Base-by-base conservation (phyloP, 257 asterid species). In the Parsonsia alboflavescens region DNA sequence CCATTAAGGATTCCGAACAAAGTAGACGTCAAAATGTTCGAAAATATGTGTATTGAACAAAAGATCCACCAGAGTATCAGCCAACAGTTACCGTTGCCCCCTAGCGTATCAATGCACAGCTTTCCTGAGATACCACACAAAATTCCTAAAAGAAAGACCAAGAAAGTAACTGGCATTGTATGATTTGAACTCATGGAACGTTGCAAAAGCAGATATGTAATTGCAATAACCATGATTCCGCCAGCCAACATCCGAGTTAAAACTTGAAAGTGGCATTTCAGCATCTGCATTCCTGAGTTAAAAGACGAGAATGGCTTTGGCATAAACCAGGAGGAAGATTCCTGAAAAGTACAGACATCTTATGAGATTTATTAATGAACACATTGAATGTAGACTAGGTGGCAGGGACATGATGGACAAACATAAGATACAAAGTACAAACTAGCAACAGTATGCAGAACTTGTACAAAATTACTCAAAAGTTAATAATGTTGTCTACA, bases 161-260 rank as follows among this genome's bases (percentile, higher is more conserved):
- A 83, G 82, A 89, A 83, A 36, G 99, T 95, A 67, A 95, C 58
- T 0, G 99, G 99, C 99, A 94, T 94, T 28, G 91, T 73, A 59
- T 90, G 96, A 67, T 85, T 84, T 48, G 96, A 80, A 26, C 88
- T 64, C 11, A 93, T 75, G 1, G 98, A 87, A 11, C 99, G 86
- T 62, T 84, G 96, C 41, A 90, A 80, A 24, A 92, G 96, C 76
- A 88, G 53, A 75, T 82, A 73, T 12, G 90, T 83, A 7, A 95
- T 86, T 48, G 86, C 86, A 0, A 77, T 75, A 41, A 92, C 85
- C 90, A 90, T 39, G 75, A 92, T 41, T n/a, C 56, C 81, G 0
- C 91, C 97, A 75, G 90, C 89, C 5, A 92, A 21, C 91, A 92
- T 83, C 24, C 96, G 97, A 59, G 90, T 88, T 30, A 89, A 75